Evolutionary conservation across 2,329 filamentous ascomycete genomes (phyloP).

Genomic region (Orbilia brochopaga): DNA sequence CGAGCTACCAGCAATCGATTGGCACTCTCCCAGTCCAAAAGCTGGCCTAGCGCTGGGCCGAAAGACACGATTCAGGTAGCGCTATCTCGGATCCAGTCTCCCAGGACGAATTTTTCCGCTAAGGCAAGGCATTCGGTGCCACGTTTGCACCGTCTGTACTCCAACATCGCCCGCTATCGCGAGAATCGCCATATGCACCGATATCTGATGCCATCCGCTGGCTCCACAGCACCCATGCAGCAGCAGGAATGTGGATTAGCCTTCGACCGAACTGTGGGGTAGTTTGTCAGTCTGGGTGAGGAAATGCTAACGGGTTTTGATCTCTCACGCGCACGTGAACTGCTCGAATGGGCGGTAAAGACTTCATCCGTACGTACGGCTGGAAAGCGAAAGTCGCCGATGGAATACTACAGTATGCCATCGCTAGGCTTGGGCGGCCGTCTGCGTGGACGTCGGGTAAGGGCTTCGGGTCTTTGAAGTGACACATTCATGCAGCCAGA

Average conservation of each 20-base stretch:
- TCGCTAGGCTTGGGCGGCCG: no score
- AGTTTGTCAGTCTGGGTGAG: not conserved
- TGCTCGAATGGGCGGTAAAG: not conserved
- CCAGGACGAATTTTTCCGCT: not conserved
- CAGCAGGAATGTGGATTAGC: not conserved
- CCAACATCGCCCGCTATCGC: not conserved
- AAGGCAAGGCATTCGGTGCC: not conserved
- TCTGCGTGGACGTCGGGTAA: no score
- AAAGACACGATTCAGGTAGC: slow-evolving; percentile 2
- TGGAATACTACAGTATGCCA: no score
- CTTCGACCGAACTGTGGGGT: slow-evolving; percentile 29
- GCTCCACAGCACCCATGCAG: slow-evolving; percentile 1
- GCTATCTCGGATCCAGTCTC: slow-evolving; percentile 9
- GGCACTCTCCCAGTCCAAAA: not conserved
- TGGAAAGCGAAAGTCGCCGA: not conserved
- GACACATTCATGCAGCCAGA: no score
- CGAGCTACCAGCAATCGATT: not conserved
- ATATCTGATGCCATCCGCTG: not conserved
- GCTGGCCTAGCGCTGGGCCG: not conserved
- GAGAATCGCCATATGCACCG: not conserved
- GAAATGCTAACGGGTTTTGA: not conserved
- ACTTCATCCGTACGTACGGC: not conserved
- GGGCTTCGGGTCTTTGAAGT: no score
- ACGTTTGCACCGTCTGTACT: not conserved
- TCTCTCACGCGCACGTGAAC: slow-evolving; percentile 1